Percentiles rank a stretch among this genome's conserved stretches.
These are phyloP conservation scores for Talaromyces nanjingensis DNA, from an alignment of 495 filamentous ascomycete species.

Conservation along the genomic window DNA sequence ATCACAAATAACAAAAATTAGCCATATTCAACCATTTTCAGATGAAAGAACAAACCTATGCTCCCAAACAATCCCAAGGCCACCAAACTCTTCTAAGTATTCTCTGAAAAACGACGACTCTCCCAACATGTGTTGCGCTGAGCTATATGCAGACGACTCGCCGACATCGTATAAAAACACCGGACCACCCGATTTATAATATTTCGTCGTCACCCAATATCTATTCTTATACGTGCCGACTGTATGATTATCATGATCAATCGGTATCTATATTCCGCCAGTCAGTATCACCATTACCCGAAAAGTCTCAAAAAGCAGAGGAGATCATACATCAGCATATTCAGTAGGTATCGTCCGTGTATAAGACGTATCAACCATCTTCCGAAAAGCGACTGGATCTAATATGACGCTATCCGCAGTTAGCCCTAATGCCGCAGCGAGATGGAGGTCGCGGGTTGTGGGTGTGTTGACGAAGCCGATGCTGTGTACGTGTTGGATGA, in stretches of 20 bases:
- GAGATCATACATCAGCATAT: constrained; percentile 20
- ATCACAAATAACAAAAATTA: constrained; percentile 8
- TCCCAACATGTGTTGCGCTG: constrained; percentile 26
- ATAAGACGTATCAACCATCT: constrained; percentile 6
- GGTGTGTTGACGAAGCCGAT: constrained; percentile 10
- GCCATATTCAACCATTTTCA: too few species aligned
- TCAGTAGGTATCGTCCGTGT: constrained; percentile 13
- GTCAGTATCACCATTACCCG: constrained; percentile 9
- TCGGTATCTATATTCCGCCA: constrained; percentile 30
- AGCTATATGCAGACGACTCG: constrained; percentile 29
- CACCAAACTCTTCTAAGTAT: constrained; percentile 39
- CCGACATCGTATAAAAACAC: constrained; percentile 49
- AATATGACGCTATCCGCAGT: constrained; percentile 16
- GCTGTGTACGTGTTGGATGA: constrained; percentile 1
- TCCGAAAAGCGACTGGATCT: constrained; percentile 7
- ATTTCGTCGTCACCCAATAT: constrained; percentile 46
- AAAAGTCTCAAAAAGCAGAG: background rate
- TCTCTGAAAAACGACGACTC: constrained; percentile 22
- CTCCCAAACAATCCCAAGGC: constrained; percentile 52
- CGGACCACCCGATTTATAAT: constrained; percentile 44
- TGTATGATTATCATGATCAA: constrained; percentile 35
- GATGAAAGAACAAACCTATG: constrained; percentile 45
- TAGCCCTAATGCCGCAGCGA: constrained; percentile 21
- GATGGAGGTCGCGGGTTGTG: constrained; percentile 16
- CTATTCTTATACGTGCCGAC: constrained; percentile 46